Percentiles rank a stretch among this genome's conserved stretches.
These are phyloP conservation scores for Cryptococcus deneoformans DNA, from an alignment of 1,284 basidiomycete genomes.

Conservation along the genomic window DNA sequence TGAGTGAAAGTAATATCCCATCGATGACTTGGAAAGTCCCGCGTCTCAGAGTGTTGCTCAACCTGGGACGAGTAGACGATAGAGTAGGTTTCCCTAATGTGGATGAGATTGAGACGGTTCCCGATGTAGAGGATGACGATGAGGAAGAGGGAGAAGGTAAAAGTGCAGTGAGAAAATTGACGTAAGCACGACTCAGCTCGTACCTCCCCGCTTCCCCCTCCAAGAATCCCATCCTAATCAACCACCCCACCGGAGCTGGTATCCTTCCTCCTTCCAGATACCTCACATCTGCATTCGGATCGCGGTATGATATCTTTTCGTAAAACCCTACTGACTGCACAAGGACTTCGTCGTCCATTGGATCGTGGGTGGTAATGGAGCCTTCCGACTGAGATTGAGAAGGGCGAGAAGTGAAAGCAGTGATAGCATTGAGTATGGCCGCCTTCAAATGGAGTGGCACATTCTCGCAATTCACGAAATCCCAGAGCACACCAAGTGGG, in stretches of 20 bases:
- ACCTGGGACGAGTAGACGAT: conserved; percentile 5
- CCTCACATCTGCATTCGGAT: conserved; percentile 34
- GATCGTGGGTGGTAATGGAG: conserved; percentile 35
- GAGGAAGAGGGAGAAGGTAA: conserved; percentile 53
- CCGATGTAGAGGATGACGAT: not conserved
- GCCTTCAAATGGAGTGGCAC: conserved; percentile 85
- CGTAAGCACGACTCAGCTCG: conserved; percentile 82
- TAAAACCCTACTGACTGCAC: conserved; percentile 57
- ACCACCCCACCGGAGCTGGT: conserved; percentile 39
- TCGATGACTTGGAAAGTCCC: conserved; percentile 78
- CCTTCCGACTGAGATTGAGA: conserved; percentile 48
- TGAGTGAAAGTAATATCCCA: conserved; percentile 65
- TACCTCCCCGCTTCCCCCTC: conserved; percentile 76
- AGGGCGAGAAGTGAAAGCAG: conserved; percentile 78
- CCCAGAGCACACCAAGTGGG: conserved; percentile 73
- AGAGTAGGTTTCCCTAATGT: not conserved
- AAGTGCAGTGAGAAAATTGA: conserved; percentile 76
- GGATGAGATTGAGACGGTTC: not conserved
- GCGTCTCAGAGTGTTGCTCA: conserved; percentile 56
- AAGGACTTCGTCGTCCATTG: conserved; percentile 71
- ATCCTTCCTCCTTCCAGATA: conserved; percentile 22
- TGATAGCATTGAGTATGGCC: conserved; percentile 74
- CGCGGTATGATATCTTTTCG: conserved; percentile 70
- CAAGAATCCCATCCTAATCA: conserved; percentile 62
- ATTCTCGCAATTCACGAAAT: conserved; percentile 75